phyloP scores from a whole-genome alignment of 108 stramenopile species.

The Asterionellopsis glacialis region DNA sequence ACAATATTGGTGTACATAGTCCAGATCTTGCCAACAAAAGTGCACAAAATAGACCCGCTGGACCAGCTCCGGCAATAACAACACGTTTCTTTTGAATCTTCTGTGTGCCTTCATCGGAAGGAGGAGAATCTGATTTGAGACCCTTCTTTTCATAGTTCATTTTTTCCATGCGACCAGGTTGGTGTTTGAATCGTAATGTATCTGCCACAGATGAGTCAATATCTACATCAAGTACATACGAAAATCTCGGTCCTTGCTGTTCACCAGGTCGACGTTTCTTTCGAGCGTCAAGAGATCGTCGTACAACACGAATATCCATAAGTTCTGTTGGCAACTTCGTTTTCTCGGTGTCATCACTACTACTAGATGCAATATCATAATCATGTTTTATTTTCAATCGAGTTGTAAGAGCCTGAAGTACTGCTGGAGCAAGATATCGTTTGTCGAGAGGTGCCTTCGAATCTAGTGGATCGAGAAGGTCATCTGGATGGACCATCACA shows the following conservation, averaged over 20 bases:
- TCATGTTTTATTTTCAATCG: conserved; percentile 22
- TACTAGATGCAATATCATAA: background rate
- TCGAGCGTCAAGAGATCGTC: conserved; percentile 78
- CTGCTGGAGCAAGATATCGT: conserved; percentile 34
- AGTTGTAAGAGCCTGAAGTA: conserved; percentile 24
- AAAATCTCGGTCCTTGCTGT: conserved; percentile 43
- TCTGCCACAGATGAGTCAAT: conserved; percentile 19
- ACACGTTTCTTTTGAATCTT: conserved; percentile 17
- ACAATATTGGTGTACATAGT: conserved; percentile 51
- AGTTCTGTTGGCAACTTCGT: conserved; percentile 23
- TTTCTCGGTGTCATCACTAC: background rate
- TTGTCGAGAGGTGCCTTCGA: conserved; percentile 14
- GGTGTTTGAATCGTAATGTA: conserved; percentile 20
- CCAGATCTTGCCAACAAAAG: conserved; percentile 57
- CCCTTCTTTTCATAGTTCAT: background rate
- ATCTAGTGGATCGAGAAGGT: conserved; percentile 16
- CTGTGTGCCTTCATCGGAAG: background rate
- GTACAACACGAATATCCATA: conserved; percentile 52
- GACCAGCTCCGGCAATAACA: conserved; percentile 78
- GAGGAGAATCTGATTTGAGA: background rate
- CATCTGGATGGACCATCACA: conserved; percentile 64
- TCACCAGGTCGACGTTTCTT: conserved; percentile 34
- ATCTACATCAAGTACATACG: conserved; percentile 66
- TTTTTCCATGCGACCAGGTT: conserved; percentile 45
- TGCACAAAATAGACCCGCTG: conserved; percentile 92